phyloP scores from a whole-genome alignment of 306 rosid species.

The Gynostemma pentaphyllum region DNA sequence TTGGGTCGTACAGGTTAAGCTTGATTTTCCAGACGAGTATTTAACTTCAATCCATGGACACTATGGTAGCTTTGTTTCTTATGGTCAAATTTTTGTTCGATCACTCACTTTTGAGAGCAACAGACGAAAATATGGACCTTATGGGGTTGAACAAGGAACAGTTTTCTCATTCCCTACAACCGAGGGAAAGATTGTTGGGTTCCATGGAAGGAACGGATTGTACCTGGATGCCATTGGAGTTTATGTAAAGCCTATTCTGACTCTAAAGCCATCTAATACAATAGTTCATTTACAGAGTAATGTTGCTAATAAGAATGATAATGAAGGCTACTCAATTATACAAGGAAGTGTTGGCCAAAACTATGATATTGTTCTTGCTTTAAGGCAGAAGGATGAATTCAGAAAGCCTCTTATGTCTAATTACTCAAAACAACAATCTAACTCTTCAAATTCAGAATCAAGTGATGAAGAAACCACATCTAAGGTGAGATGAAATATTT shows the following conservation, averaged over 20 bases:
- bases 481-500: conserved; percentile 23
- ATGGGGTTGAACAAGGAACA: conserved; percentile 48
- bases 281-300: conserved; percentile 25
- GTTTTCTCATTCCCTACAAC: conserved; percentile 40
- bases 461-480: conserved; percentile 22
- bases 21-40: conserved; percentile 54
- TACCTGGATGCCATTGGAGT: conserved; percentile 78
- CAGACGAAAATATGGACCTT: conserved; percentile 50
- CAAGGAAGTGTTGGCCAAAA: conserved; percentile 59
- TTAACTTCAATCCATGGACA: conserved; percentile 50
- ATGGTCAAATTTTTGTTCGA: conserved; percentile 31
- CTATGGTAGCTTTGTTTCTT: conserved; percentile 38
- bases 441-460: conserved; percentile 21
- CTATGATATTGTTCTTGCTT: conserved; percentile 65
- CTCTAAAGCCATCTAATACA: conserved; percentile 27
- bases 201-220: conserved; percentile 72
- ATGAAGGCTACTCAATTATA: conserved; percentile 47
- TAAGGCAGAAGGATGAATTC: conserved; percentile 53
- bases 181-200: conserved; percentile 74
- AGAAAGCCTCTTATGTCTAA: conserved; percentile 26
- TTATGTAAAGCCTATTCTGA: conserved; percentile 36
- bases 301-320: conserved; percentile 20
- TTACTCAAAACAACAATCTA: conserved; percentile 17
- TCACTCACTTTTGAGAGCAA: conserved; percentile 53
- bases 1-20: conserved; percentile 33